Conservation (phyloP, 257 asterid genomes). For the Fraxinus anomala region DNA sequence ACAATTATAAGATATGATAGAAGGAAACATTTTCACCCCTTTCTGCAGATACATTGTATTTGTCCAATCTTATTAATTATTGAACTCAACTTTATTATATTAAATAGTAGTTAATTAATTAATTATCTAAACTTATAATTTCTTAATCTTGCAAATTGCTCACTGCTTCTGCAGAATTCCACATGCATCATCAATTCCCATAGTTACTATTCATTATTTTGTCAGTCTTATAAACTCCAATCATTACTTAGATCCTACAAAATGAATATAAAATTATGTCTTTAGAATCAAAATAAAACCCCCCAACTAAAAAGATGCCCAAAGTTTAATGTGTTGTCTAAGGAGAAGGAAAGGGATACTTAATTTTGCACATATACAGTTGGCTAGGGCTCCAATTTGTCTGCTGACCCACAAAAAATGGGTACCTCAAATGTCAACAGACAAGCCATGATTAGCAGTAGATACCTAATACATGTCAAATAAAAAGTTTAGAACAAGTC, state of each 20-base stretch:
- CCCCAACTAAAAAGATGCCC: constrained; percentile 68
- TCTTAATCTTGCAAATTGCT: constrained; percentile 39
- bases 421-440: constrained; percentile 50
- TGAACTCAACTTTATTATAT: constrained; percentile 15
- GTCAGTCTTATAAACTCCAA: constrained; percentile 48
- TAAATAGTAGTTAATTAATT: background rate
- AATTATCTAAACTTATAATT: constrained; percentile 21
- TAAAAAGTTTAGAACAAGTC: constrained; percentile 10
- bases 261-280: constrained; percentile 28
- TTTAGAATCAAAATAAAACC: constrained; percentile 35
- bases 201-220: constrained; percentile 36
- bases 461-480: constrained; percentile 15
- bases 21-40: constrained; percentile 26
- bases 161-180: constrained; percentile 58
- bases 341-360: constrained; percentile 29
- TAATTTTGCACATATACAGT: constrained; percentile 41
- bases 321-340: constrained; percentile 30
- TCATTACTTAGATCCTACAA: constrained; percentile 69
- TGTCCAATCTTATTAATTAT: constrained; percentile 19
- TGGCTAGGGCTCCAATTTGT: constrained; percentile 64
- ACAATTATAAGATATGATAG: constrained; percentile 25
- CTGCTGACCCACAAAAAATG: constrained; percentile 67
- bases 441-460: constrained; percentile 56
- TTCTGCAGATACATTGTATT: constrained; percentile 46
- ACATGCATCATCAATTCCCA: constrained; percentile 60